phyloP scores from a whole-genome alignment of 768 basidiomycete genomes.

The Roridomyces roridus region DNA sequence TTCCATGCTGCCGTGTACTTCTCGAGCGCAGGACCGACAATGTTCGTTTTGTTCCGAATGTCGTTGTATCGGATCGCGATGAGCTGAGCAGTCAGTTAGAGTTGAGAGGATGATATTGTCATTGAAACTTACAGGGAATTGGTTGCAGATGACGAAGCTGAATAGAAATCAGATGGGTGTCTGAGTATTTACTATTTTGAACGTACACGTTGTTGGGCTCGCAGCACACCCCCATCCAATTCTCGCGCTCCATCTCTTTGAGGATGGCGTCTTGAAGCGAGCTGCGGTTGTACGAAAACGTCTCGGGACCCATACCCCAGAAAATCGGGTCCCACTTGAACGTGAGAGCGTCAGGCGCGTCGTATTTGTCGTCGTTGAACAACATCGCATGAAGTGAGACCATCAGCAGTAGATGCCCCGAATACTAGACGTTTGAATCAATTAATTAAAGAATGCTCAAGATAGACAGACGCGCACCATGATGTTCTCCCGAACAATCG shows the following conservation, averaged over 20 bases:
- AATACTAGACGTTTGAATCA: conserved; percentile 10
- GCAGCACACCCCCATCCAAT: conserved; percentile 22
- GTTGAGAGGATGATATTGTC: neutral
- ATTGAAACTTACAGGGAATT: conserved; percentile 12
- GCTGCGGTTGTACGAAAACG: conserved; percentile 15
- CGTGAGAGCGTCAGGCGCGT: conserved; percentile 17
- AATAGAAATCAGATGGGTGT: too few relatives aligned
- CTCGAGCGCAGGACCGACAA: conserved; percentile 4
- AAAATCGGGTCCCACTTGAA: conserved; percentile 20
- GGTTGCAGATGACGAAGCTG: conserved; percentile 21
- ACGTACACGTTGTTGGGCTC: conserved; percentile 20
- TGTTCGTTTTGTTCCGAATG: conserved; percentile 11
- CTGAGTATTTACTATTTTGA: too few relatives aligned
- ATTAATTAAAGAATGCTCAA: too few relatives aligned
- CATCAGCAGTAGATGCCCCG: conserved; percentile 22
- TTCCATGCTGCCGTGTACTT: conserved; percentile 20
- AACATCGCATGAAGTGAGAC: conserved; percentile 18
- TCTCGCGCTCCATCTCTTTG: conserved; percentile 19
- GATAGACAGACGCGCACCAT: conserved; percentile 6
- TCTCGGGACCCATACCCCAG: conserved; percentile 21
- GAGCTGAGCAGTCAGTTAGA: neutral
- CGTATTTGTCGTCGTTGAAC: conserved; percentile 21
- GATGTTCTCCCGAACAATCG: conserved; percentile 14
- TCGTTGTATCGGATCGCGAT: conserved; percentile 20
- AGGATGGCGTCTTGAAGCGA: conserved; percentile 13